Base-by-base conservation (phyloP, 257 asterid species). In the Solanum chilense region DNA sequence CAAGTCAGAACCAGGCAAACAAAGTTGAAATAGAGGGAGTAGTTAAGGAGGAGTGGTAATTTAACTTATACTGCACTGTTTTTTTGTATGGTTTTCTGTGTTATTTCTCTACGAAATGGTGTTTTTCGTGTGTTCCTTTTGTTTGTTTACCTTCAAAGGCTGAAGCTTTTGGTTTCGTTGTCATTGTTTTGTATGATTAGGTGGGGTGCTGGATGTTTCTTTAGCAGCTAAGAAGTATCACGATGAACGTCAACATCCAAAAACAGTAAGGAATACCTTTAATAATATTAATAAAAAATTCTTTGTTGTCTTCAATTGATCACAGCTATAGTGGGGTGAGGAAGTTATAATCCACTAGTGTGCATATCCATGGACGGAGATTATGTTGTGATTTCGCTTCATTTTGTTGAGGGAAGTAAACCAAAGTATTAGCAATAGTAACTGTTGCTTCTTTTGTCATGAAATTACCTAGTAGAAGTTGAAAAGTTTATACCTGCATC, bases 201-300 rank as follows among this genome's bases (percentile, higher is more conserved):
- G 96, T 89, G 95, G 96, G n/a, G 95, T 93, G 87, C 91, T 97
- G 82, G 99, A 97, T 90, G 91, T 94, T 90, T 92, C 94, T 71
- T 89, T 89, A 87, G 99, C 96, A 58, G 89, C 88, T 58, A 90
- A 90, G 93, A 93, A 90, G 87, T 93, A 91, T 89, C 18, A 88
- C 16, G 91, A 93, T 21, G 98, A 95, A 87, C 92, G 94, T 86
- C 89, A 89, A 86, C 92, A 84, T 85, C 99, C 99, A 70, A 88
- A 93, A 85, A 87, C 85, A 96, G 99, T 97, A 90, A 90, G 93
- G 80, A 42, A 29, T 80, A 52, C 71, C 16, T n/a, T 64, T n/a
- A 62, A 62, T 64, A n/a, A 64, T 20, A 21, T n/a, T 23, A 64
- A 64, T 64, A n/a, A 64, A 25, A 64, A 20, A 20, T 0, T 56